phyloP scores from a whole-genome alignment of 768 basidiomycete species.

The Coprinopsis marcescibilis region DNA sequence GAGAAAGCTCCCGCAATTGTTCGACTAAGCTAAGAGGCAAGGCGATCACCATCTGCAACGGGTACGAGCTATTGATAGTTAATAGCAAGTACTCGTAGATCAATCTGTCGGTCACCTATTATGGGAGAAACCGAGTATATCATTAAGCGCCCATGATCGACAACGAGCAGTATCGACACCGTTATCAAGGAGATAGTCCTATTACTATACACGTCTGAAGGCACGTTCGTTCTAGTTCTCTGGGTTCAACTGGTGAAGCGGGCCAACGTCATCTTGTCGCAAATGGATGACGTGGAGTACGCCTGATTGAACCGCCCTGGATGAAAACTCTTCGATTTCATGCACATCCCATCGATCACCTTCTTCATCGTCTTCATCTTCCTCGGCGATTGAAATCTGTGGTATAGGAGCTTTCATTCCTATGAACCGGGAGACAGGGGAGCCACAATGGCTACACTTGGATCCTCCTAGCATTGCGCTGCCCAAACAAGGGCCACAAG shows the following conservation, averaged over 20 bases:
- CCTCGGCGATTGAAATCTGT: background rate
- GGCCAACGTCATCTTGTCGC: background rate
- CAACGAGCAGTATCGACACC: too few relatives aligned
- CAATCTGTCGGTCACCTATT: too few relatives aligned
- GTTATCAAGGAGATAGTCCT: too few relatives aligned
- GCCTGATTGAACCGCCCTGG: background rate
- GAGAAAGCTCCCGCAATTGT: too few relatives aligned
- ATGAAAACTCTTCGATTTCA: slow-evolving; percentile 1
- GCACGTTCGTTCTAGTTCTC: too few relatives aligned
- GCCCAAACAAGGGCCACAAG: slow-evolving; percentile 13
- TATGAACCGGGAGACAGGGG: slow-evolving; percentile 11
- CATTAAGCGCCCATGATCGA: too few relatives aligned
- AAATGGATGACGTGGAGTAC: background rate
- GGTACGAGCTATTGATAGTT: too few relatives aligned
- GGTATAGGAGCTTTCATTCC: slow-evolving; percentile 7
- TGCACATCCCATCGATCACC: background rate
- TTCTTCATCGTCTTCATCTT: background rate
- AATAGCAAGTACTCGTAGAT: too few relatives aligned
- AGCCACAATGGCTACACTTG: slow-evolving; percentile 11
- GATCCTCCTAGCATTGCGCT: slow-evolving; percentile 11
- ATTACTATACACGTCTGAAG: too few relatives aligned
- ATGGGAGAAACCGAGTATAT: too few relatives aligned
- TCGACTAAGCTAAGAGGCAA: too few relatives aligned
- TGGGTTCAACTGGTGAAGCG: slow-evolving; percentile 6
- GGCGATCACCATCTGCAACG: too few relatives aligned